Base-by-base conservation (phyloP, 768 basidiomycete species). In the Kwoniella dejecticola region DNA sequence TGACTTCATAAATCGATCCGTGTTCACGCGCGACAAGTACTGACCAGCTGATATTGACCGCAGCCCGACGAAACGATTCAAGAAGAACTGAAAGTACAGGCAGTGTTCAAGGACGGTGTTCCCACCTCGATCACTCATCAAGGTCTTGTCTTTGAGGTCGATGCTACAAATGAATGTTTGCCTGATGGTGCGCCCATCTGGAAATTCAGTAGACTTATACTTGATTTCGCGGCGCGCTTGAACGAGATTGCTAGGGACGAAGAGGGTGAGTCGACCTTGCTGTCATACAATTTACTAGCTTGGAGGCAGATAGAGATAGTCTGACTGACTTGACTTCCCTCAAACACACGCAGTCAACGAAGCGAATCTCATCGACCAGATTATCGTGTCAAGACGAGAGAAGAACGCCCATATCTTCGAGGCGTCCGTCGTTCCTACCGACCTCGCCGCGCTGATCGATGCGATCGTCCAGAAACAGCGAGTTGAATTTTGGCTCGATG, bases 401-500 rank as follows among this genome's bases (percentile, higher is more conserved):
- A 27, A 19, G 19, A 47, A 47, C 12, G 21, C 46, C 7, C 46
- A 47, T 24, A 47, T 47, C 46, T 47, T 47, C 12, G 24, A 29
- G 46, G 24, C 24, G 7, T 1, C 46, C 2, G 46, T 47, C 8
- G 23, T 26, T 47, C 8, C 4, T 24, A 47, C 23, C 24, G 24
- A 47, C 7, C 23, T 24, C 27, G n/a, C 4, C 5, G 6, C 19
- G 7, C 24, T 47, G 24, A 30, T 47, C 13, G 13, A 17, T 13
- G 46, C 46, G 12, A 26, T 47, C 1, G 46, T 15, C 13, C 24
- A 47, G 12, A 26, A 6, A 2, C 46, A 47, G 24, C 7, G 24
- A 26, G 46, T 47, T 5, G 46, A 47, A 26, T 47, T 47, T 26
- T 47, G 46, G 46, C n/a, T 47, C 7, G 46, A 47, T 47, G 46